Evolutionary conservation across 164 flowering plant genomes (phyloP).

Genomic region (Annona cherimola): DNA sequence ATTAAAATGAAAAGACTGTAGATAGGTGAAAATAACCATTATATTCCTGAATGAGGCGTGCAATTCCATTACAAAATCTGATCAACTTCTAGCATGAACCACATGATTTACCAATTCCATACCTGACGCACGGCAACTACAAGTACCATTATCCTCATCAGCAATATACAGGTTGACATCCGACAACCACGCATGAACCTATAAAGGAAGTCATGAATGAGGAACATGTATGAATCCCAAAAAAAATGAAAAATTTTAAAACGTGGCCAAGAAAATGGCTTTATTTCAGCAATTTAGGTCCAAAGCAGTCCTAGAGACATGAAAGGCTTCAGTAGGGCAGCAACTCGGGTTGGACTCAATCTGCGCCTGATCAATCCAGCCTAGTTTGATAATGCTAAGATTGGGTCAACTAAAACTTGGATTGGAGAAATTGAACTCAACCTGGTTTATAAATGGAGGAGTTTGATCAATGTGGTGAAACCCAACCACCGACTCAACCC

Average conservation of each 20-base stretch:
- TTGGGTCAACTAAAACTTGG: too few relatives aligned
- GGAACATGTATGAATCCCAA: background rate
- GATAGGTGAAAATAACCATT: background rate
- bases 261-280: background rate
- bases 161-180: constrained; percentile 93
- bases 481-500: too few relatives aligned
- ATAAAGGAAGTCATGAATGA: constrained; percentile 1
- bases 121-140: constrained; percentile 91
- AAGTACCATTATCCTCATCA: constrained; percentile 88
- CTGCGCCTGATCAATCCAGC: too few relatives aligned
- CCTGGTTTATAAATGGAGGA: too few relatives aligned
- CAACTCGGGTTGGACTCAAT: too few relatives aligned
- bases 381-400: too few relatives aligned
- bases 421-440: too few relatives aligned
- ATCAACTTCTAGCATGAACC: background rate
- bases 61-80: background rate
- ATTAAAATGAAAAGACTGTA: too few relatives aligned
- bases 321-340: too few relatives aligned
- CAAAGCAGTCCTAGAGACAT: background rate
- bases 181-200: constrained; percentile 76
- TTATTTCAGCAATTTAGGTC: background rate
- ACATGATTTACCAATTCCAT: constrained; percentile 13
- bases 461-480: too few relatives aligned
- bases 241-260: too few relatives aligned
- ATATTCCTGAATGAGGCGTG: background rate